Evolutionary conservation across 2,329 filamentous ascomycete genomes (phyloP), one percentile per base, ranked within the genome.

Genomic region (Sarocladiaceae sp.): DNA sequence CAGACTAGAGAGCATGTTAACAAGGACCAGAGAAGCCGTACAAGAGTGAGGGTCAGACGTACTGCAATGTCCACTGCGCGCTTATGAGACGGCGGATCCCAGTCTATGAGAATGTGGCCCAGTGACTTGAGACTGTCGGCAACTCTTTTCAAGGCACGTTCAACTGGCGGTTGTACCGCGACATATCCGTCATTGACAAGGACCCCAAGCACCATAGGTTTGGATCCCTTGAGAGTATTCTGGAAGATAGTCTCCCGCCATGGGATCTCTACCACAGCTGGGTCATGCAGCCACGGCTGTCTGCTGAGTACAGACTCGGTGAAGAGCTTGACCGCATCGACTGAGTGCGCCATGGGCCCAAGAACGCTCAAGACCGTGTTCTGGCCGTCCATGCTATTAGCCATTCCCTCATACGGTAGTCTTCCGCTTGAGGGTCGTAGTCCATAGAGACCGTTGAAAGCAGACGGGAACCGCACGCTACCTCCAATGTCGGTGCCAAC

Each of bases 401-500:
- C 62, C 57, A 68, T 62, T 26, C 62, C 59, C 0, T 53, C 62
- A 28, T 68, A 68, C 1, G 68, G 66, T 17, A 70, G 47, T n/a
- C 37, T 40, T 22, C 37, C 37, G 37, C 37, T 40, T 7, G 37
- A 40, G 2, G 74, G 70, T 11, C 68, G 65, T 52, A 76, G 65
- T 0, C 70, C 70, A 55, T 72, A 77, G 1, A 65, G 62, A 25
- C 73, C 72, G 28, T 69, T 72, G 53, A 74, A 74, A 0, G 68
- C 69, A 1, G 73, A 71, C 0, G 73, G 74, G 3, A 65, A 63
- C 7, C 74, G 65, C 22, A 77, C 69, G 8, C 70, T 74, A 2
- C 74, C 74, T 0, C 72, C 74, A 15, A 76, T 74, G 52, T 77
- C 74, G 6, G 70, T 73, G 2, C 74, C 74, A 18, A 76, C 31